phyloP scores from a whole-genome alignment of 2,329 filamentous ascomycete genomes.

The Exserohilum rostratum region DNA sequence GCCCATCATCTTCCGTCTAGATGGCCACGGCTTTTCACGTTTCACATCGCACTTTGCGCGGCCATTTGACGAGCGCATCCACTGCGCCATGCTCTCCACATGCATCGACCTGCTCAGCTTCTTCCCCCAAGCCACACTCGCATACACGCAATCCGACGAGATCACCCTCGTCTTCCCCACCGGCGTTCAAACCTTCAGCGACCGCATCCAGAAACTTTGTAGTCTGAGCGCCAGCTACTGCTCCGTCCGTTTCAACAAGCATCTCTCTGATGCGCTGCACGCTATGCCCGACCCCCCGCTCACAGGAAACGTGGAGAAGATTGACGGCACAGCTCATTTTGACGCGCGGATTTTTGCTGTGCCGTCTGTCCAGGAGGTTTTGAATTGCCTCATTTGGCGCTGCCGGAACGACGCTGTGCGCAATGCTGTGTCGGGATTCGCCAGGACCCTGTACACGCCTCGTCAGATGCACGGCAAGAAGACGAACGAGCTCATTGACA shows the following conservation, averaged over 20 bases:
- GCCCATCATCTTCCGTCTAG: conserved; percentile 37
- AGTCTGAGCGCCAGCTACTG: conserved; percentile 38
- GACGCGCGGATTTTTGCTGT: conserved; percentile 39
- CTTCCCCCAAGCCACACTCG: conserved; percentile 37
- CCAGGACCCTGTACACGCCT: conserved; percentile 33
- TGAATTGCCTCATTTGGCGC: conserved; percentile 41
- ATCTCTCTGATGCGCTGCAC: conserved; percentile 23
- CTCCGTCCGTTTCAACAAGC: conserved; percentile 35
- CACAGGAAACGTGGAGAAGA: conserved; percentile 17
- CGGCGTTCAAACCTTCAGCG: conserved; percentile 37
- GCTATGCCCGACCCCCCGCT: conserved; percentile 26
- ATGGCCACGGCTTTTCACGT: conserved; percentile 40
- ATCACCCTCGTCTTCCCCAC: conserved; percentile 40
- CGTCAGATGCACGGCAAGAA: conserved; percentile 36
- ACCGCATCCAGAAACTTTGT: conserved; percentile 38
- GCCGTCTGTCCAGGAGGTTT: conserved; percentile 31
- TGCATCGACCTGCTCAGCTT: conserved; percentile 35
- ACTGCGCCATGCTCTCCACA: conserved; percentile 36
- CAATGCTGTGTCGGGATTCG: conserved; percentile 36
- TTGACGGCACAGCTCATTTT: conserved; percentile 34
- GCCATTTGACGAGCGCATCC: conserved; percentile 42
- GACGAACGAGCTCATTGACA: conserved; percentile 26
- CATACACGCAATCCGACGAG: conserved; percentile 44
- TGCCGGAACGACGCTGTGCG: conserved; percentile 40
- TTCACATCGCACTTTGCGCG: conserved; percentile 36